A percentile compares a stretch with the other conserved stretches of the same genome.
phyloP scores from a whole-genome alignment of 2,329 filamentous ascomycete genomes.

The Gliomastix tumulicola region DNA sequence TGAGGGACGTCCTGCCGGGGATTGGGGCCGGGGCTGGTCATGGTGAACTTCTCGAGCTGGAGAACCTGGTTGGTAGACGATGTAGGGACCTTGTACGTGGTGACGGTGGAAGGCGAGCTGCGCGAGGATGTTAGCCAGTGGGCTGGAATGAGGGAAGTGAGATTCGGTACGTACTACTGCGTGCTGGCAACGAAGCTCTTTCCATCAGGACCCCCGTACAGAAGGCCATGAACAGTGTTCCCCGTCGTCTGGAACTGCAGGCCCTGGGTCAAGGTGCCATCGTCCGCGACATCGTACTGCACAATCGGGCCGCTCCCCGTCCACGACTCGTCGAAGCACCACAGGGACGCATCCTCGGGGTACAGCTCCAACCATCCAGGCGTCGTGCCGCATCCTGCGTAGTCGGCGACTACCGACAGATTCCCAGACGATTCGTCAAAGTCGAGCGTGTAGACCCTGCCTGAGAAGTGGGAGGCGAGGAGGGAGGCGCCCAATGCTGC shows the following conservation, averaged over 20 bases:
- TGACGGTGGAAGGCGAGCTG: slow-evolving; percentile 33
- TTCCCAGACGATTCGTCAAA: too few relatives aligned
- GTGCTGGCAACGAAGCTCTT: slow-evolving; percentile 32
- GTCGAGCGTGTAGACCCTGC: too few relatives aligned
- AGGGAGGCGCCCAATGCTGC: too few relatives aligned
- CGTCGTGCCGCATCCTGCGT: too few relatives aligned
- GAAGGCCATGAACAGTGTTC: slow-evolving; percentile 19
- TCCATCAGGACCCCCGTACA: slow-evolving; percentile 29
- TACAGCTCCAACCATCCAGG: too few relatives aligned
- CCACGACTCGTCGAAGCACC: too few relatives aligned
- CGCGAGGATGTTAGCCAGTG: neutral
- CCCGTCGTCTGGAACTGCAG: slow-evolving; percentile 1
- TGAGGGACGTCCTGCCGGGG: slow-evolving; percentile 47
- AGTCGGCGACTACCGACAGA: too few relatives aligned
- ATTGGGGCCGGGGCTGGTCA: slow-evolving; percentile 32
- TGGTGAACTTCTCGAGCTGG: slow-evolving; percentile 31
- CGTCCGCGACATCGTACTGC: slow-evolving; percentile 1
- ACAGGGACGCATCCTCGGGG: too few relatives aligned
- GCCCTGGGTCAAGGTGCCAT: slow-evolving; percentile 2
- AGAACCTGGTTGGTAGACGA: slow-evolving; percentile 15
- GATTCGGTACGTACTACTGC: slow-evolving; percentile 29
- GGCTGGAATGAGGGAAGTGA: neutral
- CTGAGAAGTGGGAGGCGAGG: too few relatives aligned
- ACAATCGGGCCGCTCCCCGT: too few relatives aligned
- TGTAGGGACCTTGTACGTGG: slow-evolving; percentile 34